Evolutionary conservation across 2,329 filamentous ascomycete genomes (phyloP), one percentile per base, ranked within the genome.

Genomic region (Trichophyton simii): DNA sequence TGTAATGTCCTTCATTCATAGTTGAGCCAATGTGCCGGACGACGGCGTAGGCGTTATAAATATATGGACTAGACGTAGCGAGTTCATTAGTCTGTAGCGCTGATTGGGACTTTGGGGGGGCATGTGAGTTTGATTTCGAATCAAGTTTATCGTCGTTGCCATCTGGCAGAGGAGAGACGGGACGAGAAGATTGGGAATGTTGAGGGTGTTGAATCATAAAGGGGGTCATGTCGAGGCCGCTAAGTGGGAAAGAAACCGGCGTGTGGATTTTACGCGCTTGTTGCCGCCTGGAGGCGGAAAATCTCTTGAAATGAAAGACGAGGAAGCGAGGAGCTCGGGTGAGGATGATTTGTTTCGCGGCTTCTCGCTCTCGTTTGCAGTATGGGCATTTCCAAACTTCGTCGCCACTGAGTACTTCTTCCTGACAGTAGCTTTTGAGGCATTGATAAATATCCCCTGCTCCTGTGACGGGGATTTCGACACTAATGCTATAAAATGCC

Each of bases 31-130:
- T 74, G 72, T 96, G 91, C 64, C 88, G 80, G 60, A 95, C 83
- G 5, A 96, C 87, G 1, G 86, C 92, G 71, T 95, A 96, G 59
- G 88, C 86, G 69, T 95, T 87, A 72, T 96, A 99, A 3, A 79
- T 76, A 69, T 88, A 90, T 0, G 88, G 86, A 0, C 72, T 71
- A 59, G 70, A 76, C 61, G 67, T 76, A 60, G 67, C 72, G 50
- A 67, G 66, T 62, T 70, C 63, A 70, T 64, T 34, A 7, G 62
- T 31, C 15, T 41, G 3, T 31, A 60, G 55, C 28, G 46, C 38
- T 9, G 62, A 18, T 41, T 61, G 61, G 28, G 62, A 44, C 72
- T 66, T 71, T 79, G 73, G 67, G 76, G 55, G 79, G 13, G 89
- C 78, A 11, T 86, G 83, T 72, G 88, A 89, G 31, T 82, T 77